Evolutionary conservation across 768 basidiomycete species (phyloP).

Genomic region (Rhodotorula toruloides): DNA sequence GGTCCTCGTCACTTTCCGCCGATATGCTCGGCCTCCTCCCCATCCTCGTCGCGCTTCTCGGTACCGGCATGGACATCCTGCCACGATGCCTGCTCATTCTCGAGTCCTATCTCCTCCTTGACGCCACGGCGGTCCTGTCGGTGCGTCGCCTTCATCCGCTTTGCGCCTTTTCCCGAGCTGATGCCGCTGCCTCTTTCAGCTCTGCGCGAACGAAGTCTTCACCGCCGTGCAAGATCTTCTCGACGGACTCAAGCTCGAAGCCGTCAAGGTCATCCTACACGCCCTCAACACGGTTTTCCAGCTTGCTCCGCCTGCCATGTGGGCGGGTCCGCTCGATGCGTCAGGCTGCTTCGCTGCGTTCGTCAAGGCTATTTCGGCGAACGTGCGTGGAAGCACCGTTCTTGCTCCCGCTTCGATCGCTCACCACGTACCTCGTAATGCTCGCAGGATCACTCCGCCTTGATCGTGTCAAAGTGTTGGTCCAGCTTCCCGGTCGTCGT

Average conservation of each 20-base stretch:
- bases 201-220: slow-evolving; percentile 46
- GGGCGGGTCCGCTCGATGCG: slow-evolving; percentile 68
- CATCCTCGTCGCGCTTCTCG: slow-evolving; percentile 55
- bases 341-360: slow-evolving; percentile 68
- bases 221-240: slow-evolving; percentile 50
- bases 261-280: slow-evolving; percentile 51
- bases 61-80: slow-evolving; percentile 66
- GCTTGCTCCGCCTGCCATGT: slow-evolving; percentile 58
- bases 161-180: not conserved
- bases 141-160: slow-evolving; percentile 47
- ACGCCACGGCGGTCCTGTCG: slow-evolving; percentile 59
- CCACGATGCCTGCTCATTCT: slow-evolving; percentile 63
- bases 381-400: not conserved
- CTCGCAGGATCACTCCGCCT: slow-evolving; percentile 22
- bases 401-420: not conserved
- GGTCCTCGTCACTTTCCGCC: slow-evolving; percentile 50
- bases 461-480: slow-evolving; percentile 56
- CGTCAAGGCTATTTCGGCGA: slow-evolving; percentile 53
- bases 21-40: slow-evolving; percentile 63
- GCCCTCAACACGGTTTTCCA: slow-evolving; percentile 61
- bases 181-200: not conserved
- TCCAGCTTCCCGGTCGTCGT: not conserved
- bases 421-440: not conserved
- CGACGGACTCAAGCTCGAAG: slow-evolving; percentile 58
- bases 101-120: slow-evolving; percentile 74